Evolutionary conservation across 2,329 filamentous ascomycete genomes (phyloP), one percentile per base, ranked within the genome.

Genomic region (Ceratocystis huliohia): DNA sequence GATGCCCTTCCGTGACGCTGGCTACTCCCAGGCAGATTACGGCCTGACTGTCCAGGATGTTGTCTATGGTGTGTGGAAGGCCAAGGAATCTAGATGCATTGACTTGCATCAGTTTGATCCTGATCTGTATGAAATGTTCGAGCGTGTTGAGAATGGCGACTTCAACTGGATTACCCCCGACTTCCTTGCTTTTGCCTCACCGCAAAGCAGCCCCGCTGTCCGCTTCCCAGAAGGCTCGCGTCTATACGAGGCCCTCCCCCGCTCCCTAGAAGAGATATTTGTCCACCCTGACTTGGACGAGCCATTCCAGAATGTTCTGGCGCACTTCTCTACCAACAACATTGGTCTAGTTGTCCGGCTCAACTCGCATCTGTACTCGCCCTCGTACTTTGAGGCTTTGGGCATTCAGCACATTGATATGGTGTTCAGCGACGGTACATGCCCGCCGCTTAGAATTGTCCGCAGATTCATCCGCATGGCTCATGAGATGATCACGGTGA

Each of bases 381-480:
- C 94, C 0, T 92, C 91, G n/a, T 96, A 93, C 79, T 99, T 99
- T 75, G 94, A 93, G 70, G 90, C 92, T 2, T 81, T 99, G 64
- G 93, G 93, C 37, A 97, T 99, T 73, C 87, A 91, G 72, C 94
- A 99, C 74, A 81, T 97, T 50, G 94, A 99, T 78, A 99, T 99
- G 94, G 97, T 99, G 73, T 99, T 99, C 73, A 94, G 97, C 73
- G 94, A 99, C 72, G 94, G 94, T 70, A 99, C 94, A 3, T 99
- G 94, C 75, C 94, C 94, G 25, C 86, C 91, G 1, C 80, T 99
- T 64, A 84, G 84, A 20, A 87, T 92, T n/a, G 94, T 99, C 33
- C 86, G 90, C 71, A 92, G 92, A 74, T 99, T 99, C 75, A 93
- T 99, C 75, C 90, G 90, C 71, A 82, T 99, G 68, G 92, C 94